phyloP scores from a whole-genome alignment of 116 monocot genomes.

The Zostera marina region DNA sequence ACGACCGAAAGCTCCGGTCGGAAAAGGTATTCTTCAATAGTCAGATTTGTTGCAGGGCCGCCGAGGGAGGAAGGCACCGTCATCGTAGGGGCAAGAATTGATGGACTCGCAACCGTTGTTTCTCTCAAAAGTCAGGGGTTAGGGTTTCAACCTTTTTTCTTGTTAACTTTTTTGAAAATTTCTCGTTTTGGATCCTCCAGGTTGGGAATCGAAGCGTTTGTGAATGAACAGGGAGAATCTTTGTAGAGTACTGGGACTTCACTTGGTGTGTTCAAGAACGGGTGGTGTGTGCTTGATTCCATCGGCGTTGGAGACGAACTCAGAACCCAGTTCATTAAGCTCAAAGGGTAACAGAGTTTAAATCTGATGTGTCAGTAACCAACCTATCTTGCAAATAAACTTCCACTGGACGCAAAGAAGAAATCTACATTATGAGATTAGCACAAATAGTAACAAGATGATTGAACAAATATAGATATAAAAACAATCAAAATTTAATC shows the following conservation, averaged over 20 bases:
- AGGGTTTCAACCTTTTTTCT: not conserved
- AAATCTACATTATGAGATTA: too few relatives aligned
- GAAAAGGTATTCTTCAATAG: not conserved
- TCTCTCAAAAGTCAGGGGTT: constrained; percentile 5
- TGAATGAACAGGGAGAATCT: constrained; percentile 65
- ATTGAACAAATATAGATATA: too few relatives aligned
- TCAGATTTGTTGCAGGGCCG: not conserved
- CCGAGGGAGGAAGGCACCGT: constrained; percentile 12
- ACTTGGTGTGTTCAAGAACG: constrained; percentile 86
- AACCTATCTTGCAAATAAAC: too few relatives aligned
- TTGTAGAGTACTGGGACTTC: constrained; percentile 75
- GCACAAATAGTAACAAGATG: too few relatives aligned
- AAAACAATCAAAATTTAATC: too few relatives aligned
- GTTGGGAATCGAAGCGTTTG: constrained; percentile 16
- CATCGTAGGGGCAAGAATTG: constrained; percentile 18
- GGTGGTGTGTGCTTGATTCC: constrained; percentile 77
- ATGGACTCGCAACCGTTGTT: constrained; percentile 14
- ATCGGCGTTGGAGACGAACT: constrained; percentile 78
- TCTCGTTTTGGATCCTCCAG: not conserved
- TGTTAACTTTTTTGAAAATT: not conserved
- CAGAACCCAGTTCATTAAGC: constrained; percentile 15
- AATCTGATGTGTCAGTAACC: too few relatives aligned
- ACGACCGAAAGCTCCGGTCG: not conserved
- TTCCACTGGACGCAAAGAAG: too few relatives aligned
- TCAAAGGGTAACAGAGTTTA: constrained; percentile 19